Base-by-base conservation (phyloP, 1,284 basidiomycete species). In the Baeospora myosura region DNA sequence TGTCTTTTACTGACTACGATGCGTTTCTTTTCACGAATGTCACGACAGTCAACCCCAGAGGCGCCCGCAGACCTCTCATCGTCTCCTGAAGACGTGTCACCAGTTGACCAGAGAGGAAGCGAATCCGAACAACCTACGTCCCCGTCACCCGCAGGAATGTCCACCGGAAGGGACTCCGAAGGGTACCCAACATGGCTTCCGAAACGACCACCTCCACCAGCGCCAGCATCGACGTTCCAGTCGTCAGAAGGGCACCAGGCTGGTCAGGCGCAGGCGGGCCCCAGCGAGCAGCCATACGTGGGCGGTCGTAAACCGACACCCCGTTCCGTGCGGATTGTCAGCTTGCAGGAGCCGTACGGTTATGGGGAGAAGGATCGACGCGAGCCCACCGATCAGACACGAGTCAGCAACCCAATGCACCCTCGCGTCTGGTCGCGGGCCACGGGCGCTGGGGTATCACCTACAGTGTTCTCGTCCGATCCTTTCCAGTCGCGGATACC, bases 141-240 rank as follows among this genome's bases (percentile, higher is more conserved):
- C 0, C 47, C 47, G 14, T 66, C 64, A 47, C 53, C 61, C 0
- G 58, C 60, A 29, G 63, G 59, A 10, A 58, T 58, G 21, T 57
- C 62, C 43, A 52, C 55, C 43, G 71, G 71, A 28, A 66, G 65
- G 52, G 66, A 69, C 46, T 81, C 78, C 6, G 81, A 84, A 51
- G 77, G 78, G 18, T 88, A 88, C 54, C 85, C 85, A 3, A 79
- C 81, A 21, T 88, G 86, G 85, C 76, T 88, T 3, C 85, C 85
- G 10, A 76, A 68, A 47, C 72, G 85, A n/a, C 85, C 86, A 3
- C 78, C 78, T 16, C 81, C 75, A 1, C 85, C 85, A 1, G 76
- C 74, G 10, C 86, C 85, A 3, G 73, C 72, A 3, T 84, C 81
- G 7, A 85, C 82, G 3, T 62, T 81, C 45, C 76, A 78, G 43